Conservation (phyloP, 2,329 filamentous ascomycete genomes). For the Aspergillus neoniger region DNA sequence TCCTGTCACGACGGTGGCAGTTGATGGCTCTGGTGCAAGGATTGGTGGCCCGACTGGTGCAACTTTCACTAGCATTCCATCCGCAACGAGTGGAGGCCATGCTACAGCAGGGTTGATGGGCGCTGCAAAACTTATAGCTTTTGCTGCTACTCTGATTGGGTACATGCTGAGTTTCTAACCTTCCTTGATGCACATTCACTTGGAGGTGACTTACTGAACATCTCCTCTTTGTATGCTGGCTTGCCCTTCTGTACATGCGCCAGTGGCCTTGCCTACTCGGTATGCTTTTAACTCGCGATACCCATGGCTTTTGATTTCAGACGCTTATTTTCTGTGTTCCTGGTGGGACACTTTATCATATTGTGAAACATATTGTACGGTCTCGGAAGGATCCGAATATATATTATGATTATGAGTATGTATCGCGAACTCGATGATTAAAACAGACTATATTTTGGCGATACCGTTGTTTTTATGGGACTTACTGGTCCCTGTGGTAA, state of each 20-base stretch:
- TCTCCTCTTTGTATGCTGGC: neutral
- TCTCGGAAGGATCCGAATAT: no score
- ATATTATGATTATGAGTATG: no score
- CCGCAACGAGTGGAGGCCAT: conserved; percentile 21
- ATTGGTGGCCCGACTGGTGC: conserved; percentile 32
- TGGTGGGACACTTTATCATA: no score
- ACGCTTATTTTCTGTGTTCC: neutral
- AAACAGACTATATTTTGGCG: no score
- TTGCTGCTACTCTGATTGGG: conserved; percentile 28
- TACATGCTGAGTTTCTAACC: conserved; percentile 25
- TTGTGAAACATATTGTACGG: no score
- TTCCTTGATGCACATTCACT: neutral
- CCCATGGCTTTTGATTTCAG: neutral
- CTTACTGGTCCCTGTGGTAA: no score
- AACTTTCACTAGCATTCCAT: conserved; percentile 19
- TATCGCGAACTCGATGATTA: no score
- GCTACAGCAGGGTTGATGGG: conserved; percentile 17
- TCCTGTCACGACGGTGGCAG: conserved; percentile 51
- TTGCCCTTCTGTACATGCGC: neutral
- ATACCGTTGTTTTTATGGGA: no score
- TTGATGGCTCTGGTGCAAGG: conserved; percentile 48
- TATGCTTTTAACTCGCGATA: neutral
- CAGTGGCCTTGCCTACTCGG: neutral
- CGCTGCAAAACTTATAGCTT: conserved; percentile 20
- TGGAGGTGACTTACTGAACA: neutral